Evolutionary conservation across 108 stramenopile species (phyloP), one percentile per base, ranked within the genome.

Genomic region (Pseudonitzschia pungens): DNA sequence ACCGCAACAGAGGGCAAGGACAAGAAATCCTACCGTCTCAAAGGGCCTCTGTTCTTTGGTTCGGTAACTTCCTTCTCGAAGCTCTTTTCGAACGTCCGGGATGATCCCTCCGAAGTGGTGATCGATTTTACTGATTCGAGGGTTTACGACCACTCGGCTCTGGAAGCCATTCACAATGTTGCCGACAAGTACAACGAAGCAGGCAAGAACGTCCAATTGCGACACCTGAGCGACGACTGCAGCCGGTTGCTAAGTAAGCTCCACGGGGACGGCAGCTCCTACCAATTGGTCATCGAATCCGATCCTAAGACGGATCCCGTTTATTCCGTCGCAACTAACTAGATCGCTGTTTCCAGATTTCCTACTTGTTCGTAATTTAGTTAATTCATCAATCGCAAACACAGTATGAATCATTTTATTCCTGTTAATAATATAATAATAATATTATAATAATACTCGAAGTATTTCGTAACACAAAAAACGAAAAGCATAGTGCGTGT

Each of bases 31-130:
- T 95, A 92, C 74, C 76, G 72, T 12, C 41, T 95, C 57, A 82
- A 84, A 11, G 93, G 91, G n/a, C 88, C 93, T n/a, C 77, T 92
- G 24, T 95, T 90, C 71, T 92, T 95, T 71, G 93, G 91, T 44
- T 88, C 89, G 10, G 83, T 86, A 28, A 65, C 70, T 29, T 54
- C 73, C 28, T 89, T 95, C 60, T 58, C 68, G 12, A 22, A 69
- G 2, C 76, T 88, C 33, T 95, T 95, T 69, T 21, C 27, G 8
- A 71, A 74, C 27, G 55, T 77, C 4, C 81, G 85, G 72, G 74
- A 71, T 15, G 89, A 92, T 72, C 86, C 89, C 15, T 68, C 72
- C 40, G 79, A 85, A n/a, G 74, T 95, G 15, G 74, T 95, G n/a
- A 66, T 95, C 42, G 93, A 95, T 79, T 91, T 95, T 57, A 80